Conservation (phyloP, 768 basidiomycete species). For the Lactarius akahatsu region DNA sequence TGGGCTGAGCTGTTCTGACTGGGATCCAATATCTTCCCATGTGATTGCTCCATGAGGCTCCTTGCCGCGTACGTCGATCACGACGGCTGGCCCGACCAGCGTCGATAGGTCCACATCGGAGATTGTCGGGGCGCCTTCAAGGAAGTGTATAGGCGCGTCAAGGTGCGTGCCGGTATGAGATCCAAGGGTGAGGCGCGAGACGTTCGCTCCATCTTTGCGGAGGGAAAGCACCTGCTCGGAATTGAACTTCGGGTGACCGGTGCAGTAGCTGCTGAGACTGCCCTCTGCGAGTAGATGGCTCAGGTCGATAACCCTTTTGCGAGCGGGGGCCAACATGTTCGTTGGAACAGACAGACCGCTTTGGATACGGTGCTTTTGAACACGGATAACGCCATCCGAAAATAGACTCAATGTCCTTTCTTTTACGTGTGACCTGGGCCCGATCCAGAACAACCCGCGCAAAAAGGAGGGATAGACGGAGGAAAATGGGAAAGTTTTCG, state of each 20-base stretch:
- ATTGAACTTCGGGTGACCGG: slow-evolving; percentile 52
- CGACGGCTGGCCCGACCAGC: slow-evolving; percentile 53
- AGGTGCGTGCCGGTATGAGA: slow-evolving; percentile 80
- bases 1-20: slow-evolving; percentile 39
- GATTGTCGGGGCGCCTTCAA: slow-evolving; percentile 54
- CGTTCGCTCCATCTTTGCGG: slow-evolving; percentile 47
- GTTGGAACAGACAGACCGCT: neutral
- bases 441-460: slow-evolving; percentile 3
- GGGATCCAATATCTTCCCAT: slow-evolving; percentile 50
- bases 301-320: slow-evolving; percentile 48
- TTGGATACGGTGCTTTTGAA: slow-evolving; percentile 8
- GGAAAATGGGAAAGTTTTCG: neutral
- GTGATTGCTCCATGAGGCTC: slow-evolving; percentile 47
- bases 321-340: slow-evolving; percentile 11
- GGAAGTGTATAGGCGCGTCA: slow-evolving; percentile 76
- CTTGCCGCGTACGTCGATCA: slow-evolving; percentile 54
- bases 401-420: slow-evolving; percentile 2
- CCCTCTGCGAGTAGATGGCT: slow-evolving; percentile 47
- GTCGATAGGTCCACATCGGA: slow-evolving; percentile 55
- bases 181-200: slow-evolving; percentile 54
- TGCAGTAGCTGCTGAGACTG: slow-evolving; percentile 51
- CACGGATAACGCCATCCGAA: neutral
- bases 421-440: neutral
- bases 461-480: slow-evolving; percentile 3
- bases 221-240: slow-evolving; percentile 43